Percentiles rank a stretch among this genome's conserved stretches.
Evolutionary conservation across 1,139 yeast genomes (phyloP).

Genomic region (Entelexis sorbosivorans): DNA sequence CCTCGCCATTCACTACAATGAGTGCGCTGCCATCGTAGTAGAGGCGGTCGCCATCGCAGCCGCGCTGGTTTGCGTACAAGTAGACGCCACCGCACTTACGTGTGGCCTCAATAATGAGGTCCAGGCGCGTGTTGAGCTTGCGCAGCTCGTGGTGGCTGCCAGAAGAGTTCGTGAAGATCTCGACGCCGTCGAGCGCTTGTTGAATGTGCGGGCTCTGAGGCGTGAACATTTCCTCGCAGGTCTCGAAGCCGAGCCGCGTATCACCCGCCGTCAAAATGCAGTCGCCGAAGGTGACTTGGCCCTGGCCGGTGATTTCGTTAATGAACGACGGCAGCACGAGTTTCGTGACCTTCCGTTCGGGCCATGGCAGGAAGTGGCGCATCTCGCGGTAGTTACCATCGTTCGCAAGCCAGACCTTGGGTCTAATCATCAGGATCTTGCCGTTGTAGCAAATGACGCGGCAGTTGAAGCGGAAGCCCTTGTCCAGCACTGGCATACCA

Average conservation of each 20-base stretch:
- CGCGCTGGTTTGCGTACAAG: conserved; percentile 85
- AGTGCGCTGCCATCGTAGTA: conserved; percentile 96
- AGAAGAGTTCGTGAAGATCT: conserved; percentile 84
- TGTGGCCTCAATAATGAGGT: conserved; percentile 82
- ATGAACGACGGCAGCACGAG: conserved; percentile 61
- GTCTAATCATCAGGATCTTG: conserved; percentile 71
- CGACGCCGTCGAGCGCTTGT: conserved; percentile 91
- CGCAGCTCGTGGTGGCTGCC: conserved; percentile 96
- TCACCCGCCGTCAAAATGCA: conserved; percentile 74
- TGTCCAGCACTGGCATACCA: conserved; percentile 89
- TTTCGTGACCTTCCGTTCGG: conserved; percentile 59
- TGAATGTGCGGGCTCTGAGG: conserved; percentile 91
- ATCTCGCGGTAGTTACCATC: conserved; percentile 97
- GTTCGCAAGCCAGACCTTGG: conserved; percentile 84
- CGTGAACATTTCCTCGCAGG: conserved; percentile 94
- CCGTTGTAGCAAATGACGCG: conserved; percentile 74
- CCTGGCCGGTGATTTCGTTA: conserved; percentile 50
- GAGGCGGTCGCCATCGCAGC: conserved; percentile 95
- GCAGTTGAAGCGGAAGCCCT: conserved; percentile 82
- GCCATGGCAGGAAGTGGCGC: conserved; percentile 96
- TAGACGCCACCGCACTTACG: conserved; percentile 94
- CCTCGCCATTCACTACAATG: conserved; percentile 80
- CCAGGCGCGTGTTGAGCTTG: conserved; percentile 71
- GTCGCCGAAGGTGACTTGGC: conserved; percentile 71
- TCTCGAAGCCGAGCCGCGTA: conserved; percentile 86